These are phyloP conservation scores for Senecio squalidus DNA, from an alignment of 140 eudicot genomes.

Conservation along the genomic window DNA sequence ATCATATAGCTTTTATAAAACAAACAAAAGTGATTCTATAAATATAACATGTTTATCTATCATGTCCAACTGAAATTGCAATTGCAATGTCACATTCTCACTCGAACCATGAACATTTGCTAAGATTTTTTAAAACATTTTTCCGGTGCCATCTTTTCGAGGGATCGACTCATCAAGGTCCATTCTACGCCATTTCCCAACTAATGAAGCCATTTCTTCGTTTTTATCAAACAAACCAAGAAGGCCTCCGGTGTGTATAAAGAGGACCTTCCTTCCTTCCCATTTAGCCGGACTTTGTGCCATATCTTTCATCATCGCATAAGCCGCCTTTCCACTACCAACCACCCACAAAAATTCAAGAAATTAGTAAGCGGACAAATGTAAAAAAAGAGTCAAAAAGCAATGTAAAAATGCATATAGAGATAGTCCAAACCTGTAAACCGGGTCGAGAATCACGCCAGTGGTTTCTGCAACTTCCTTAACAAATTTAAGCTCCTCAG, in stretches of 20 bases:
- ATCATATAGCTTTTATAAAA: too few species aligned
- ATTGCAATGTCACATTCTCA: too few species aligned
- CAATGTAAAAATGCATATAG: too few species aligned
- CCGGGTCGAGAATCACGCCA: constrained; percentile 89
- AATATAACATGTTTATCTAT: too few species aligned
- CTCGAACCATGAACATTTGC: too few species aligned
- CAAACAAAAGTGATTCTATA: too few species aligned
- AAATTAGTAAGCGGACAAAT: neutral
- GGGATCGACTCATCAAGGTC: constrained; percentile 68
- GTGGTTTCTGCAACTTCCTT: constrained; percentile 77
- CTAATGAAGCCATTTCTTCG: constrained; percentile 50
- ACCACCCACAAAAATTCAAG: neutral
- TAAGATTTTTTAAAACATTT: constrained; percentile 87
- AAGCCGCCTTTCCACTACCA: constrained; percentile 95
- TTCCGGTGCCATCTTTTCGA: constrained; percentile 71
- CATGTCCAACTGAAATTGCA: too few species aligned
- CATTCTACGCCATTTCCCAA: constrained; percentile 75
- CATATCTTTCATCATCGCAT: constrained; percentile 85
- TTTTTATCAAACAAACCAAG: constrained; percentile 84
- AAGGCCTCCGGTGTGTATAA: constrained; percentile 96
- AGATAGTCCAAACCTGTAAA: constrained; percentile 70
- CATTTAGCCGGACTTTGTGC: constrained; percentile 62
- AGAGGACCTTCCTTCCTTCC: constrained; percentile 81
- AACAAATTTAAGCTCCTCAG: constrained; percentile 84
- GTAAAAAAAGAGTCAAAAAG: too few species aligned